Percentiles rank a stretch among this genome's conserved stretches.
phyloP scores from a whole-genome alignment of 345 rosid species.

The Citrus reticulata region DNA sequence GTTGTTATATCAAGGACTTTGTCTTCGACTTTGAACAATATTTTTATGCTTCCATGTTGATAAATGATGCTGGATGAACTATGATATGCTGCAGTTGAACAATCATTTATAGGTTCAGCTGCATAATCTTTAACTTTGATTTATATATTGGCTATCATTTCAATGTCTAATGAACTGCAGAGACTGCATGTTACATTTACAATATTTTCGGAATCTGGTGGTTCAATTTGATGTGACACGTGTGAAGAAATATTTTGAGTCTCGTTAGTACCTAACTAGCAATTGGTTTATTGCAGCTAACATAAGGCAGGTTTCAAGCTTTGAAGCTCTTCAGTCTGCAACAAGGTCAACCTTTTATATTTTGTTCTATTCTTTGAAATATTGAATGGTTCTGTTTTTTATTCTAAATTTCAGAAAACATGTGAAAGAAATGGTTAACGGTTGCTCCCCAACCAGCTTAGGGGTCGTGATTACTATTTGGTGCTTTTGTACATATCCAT shows the following conservation, averaged over 20 bases:
- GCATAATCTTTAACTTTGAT: not conserved
- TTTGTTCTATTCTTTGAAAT: conserved; percentile 5
- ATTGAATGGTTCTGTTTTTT: not conserved
- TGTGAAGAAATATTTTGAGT: not conserved
- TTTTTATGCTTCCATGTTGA: not conserved
- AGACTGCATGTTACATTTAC: not conserved
- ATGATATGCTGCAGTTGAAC: not conserved
- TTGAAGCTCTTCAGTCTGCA: conserved; percentile 29
- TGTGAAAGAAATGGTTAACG: not conserved
- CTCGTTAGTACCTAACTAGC: not conserved
- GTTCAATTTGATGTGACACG: not conserved
- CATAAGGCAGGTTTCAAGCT: conserved; percentile 26
- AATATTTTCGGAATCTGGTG: not conserved
- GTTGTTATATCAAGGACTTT: not conserved
- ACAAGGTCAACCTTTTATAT: conserved; percentile 22
- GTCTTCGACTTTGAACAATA: not conserved
- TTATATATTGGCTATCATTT: not conserved
- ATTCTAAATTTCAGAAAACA: not conserved
- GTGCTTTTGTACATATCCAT: not conserved
- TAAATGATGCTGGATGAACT: not conserved
- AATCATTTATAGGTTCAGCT: not conserved
- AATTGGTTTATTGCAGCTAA: conserved; percentile 29
- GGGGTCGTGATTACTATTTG: not conserved
- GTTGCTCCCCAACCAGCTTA: not conserved
- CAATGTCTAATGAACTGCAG: not conserved